phyloP scores from a whole-genome alignment of 2,329 filamentous ascomycete genomes.

The Neonectria magnoliae region DNA sequence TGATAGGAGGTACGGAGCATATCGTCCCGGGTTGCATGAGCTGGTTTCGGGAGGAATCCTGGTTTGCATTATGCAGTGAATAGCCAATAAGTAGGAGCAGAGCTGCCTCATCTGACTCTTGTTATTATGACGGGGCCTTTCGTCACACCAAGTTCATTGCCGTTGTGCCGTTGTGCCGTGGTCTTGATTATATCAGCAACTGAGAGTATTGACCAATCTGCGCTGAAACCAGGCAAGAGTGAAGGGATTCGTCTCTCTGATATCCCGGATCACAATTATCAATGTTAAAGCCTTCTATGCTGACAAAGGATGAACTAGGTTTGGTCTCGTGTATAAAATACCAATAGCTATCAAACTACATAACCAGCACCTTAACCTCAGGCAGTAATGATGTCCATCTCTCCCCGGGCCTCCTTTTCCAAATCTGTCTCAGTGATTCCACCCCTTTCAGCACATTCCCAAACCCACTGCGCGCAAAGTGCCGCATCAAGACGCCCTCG shows the following conservation, averaged over 20 bases:
- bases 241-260: not conserved
- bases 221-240: not conserved
- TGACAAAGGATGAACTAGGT: not conserved
- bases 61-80: not conserved
- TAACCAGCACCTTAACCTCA: slow-evolving; percentile 37
- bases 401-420: slow-evolving; percentile 33
- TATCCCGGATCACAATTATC: not conserved
- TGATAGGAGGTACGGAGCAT: not conserved
- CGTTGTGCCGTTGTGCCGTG: not conserved
- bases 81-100: not conserved
- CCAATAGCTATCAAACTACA: slow-evolving; percentile 16
- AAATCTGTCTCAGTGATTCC: slow-evolving; percentile 37
- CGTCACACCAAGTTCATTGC: not conserved
- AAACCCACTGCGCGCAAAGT: slow-evolving; percentile 39
- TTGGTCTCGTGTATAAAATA: not conserved
- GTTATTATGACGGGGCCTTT: not conserved
- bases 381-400: slow-evolving; percentile 42
- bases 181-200: not conserved
- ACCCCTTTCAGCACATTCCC: slow-evolving; percentile 37
- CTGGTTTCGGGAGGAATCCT: not conserved
- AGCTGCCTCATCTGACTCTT: not conserved
- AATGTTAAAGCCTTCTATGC: not conserved
- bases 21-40: not conserved
- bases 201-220: not conserved
- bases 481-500: slow-evolving; percentile 23